Base-by-base conservation (phyloP, 352 stramenopile genomes). In the Phytophthora boehmeriae region DNA sequence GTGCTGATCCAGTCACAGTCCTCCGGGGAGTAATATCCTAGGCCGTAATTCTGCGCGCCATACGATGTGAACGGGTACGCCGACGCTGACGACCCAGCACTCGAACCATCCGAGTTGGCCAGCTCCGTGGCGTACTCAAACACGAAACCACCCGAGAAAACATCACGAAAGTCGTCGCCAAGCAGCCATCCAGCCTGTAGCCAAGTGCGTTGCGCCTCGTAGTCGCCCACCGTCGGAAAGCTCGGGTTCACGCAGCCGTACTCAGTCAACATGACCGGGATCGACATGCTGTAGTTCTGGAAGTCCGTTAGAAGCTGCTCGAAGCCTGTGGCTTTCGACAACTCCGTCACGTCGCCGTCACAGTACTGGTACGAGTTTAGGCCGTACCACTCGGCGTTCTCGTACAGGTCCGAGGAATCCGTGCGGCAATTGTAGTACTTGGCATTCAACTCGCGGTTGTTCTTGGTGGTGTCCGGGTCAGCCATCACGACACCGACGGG, bases 381-480 rank as follows among this genome's bases (percentile, higher is more conserved):
- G 11, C 85, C 89, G 58, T 92, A 96, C 85, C 85, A 97, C 62
- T 96, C 78, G 2, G 83, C 82, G 32, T 85, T 85, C 63, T 96
- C 85, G 42, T 90, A 84, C 62, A 65, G 27, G 47, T 97, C 90
- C 1, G 30, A 75, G 4, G 72, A 55, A 54, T 92, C 74, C 0
- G 79, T 90, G 55, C 80, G 71, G 68, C 90, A 97, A 63, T 92
- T 92, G 66, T 95, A 97, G 64, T 97, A 97, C 42, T 78, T 66
- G 13, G 79, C 71, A 50, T 95, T 91, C 2, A 77, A 27, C 32
- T 88, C 71, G 16, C 86, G 76, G 34, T 88, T 78, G 53, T 78
- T 83, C 8, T 67, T 65, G 1, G 43, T 64, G 0, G 58, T 74
- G 47, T 90, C 53, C 4, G 66, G 63, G 45, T 95, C 86, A 1